phyloP scores from a whole-genome alignment of 306 rosid species.

The Medicago arabica region DNA sequence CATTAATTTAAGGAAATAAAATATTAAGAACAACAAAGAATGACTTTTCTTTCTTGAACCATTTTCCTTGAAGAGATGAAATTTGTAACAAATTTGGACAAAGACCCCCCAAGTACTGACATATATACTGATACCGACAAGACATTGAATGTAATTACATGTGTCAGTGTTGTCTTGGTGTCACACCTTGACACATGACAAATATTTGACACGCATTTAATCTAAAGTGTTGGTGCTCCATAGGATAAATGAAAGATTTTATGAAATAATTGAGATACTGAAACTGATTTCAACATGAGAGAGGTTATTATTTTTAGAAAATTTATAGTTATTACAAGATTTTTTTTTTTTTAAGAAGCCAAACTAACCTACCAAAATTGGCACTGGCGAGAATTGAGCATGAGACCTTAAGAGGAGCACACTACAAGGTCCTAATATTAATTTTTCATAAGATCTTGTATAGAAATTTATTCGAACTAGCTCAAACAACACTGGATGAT shows the following conservation, averaged over 20 bases:
- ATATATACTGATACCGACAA: too few species aligned
- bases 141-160: too few species aligned
- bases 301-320: not conserved
- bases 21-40: not conserved
- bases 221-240: too few species aligned
- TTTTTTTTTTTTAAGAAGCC: not conserved
- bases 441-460: not conserved
- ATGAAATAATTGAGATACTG: not conserved
- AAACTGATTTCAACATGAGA: not conserved
- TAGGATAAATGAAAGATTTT: not conserved
- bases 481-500: constrained; percentile 1
- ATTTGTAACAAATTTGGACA: not conserved
- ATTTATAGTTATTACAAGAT: not conserved
- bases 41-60: constrained; percentile 3
- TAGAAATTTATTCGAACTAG: not conserved
- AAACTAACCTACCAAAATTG: too few species aligned
- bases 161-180: too few species aligned
- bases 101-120: too few species aligned
- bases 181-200: too few species aligned
- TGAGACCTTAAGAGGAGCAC: too few species aligned
- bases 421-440: not conserved
- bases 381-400: too few species aligned
- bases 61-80: not conserved
- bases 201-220: too few species aligned
- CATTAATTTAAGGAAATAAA: not conserved